Evolutionary conservation across 164 flowering plant genomes (phyloP).

Genomic region (Chimonanthus salicifolius): DNA sequence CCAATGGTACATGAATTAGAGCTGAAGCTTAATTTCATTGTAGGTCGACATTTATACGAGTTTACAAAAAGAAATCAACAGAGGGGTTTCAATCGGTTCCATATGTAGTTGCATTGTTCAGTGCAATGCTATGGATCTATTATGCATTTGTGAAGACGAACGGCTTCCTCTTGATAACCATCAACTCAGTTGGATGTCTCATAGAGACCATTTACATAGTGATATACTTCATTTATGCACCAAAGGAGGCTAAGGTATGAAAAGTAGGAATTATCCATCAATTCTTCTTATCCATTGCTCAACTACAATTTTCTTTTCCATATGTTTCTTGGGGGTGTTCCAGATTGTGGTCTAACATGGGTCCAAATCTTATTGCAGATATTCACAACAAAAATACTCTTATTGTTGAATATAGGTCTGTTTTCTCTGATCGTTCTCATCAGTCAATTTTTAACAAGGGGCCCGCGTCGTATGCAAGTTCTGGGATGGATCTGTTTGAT

Average conservation of each 20-base stretch:
- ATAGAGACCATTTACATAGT: constrained; percentile 34
- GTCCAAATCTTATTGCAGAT: constrained; percentile 27
- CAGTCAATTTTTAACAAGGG: constrained; percentile 38
- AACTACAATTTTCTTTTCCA: too few species aligned
- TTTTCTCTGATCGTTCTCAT: constrained; percentile 38
- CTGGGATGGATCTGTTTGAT: constrained; percentile 71
- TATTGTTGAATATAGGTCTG: constrained; percentile 40
- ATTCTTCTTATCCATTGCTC: neutral
- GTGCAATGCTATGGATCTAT: constrained; percentile 58
- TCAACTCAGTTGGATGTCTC: constrained; percentile 40
- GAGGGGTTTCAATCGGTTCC: constrained; percentile 56
- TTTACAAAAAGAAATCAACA: constrained; percentile 48
- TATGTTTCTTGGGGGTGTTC: neutral
- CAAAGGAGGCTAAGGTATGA: constrained; percentile 39
- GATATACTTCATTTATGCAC: constrained; percentile 35
- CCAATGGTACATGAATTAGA: neutral
- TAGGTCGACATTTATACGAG: constrained; percentile 51
- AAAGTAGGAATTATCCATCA: neutral
- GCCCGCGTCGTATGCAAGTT: constrained; percentile 29
- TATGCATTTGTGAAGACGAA: constrained; percentile 41
- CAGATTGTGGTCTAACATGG: neutral
- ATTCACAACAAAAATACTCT: constrained; percentile 37
- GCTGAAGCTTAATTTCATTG: neutral
- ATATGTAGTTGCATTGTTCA: constrained; percentile 47
- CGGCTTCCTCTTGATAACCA: constrained; percentile 42